Base-by-base conservation (phyloP, 2,329 filamentous ascomycete genomes). In the Trichophyton verrucosum region DNA sequence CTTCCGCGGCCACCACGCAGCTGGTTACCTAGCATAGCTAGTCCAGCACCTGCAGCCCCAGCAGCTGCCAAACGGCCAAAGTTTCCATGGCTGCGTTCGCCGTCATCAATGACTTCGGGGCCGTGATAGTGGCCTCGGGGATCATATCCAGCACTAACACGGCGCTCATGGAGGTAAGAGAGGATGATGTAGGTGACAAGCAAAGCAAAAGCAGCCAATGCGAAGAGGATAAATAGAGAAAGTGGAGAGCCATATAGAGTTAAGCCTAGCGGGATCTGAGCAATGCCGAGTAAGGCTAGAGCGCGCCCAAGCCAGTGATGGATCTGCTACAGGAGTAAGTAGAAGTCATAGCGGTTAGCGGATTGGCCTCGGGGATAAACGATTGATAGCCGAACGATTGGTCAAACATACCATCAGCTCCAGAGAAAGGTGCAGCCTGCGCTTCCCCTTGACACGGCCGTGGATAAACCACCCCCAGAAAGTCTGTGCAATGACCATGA, bases 231-330 rank as follows among this genome's bases (percentile, higher is more conserved):
- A 72, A 97, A 99, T 2, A 91, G 80, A 42, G 82, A 83, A 68
- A 87, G 84, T 3, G 94, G 92, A 33, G 91, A 96, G 4, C 94
- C 94, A 69, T 96, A 99, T 1, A 99, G 79, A 0, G 91, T 91
- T 55, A 99, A 79, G 0, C 94, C 94, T 0, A 99, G 80, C 0
- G 94, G 88, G 9, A 99, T 84, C 71, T 99, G 94, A 2, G 86
- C 82, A 65, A 97, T 85, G 0, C 89, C 94, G 3, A 99, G 78
- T 17, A 97, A 74, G 2, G 88, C 87, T 67, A 92, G 84, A 0
- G 82, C 77, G 61, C 91, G 81, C 17, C 94, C 94, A 17, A 88
- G 76, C 90, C 94, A 96, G 70, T 91, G 88, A 75, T 99, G 94
- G 47, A 97, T 73, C 80, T 88, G 79, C 80, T 30, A 30, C 6